phyloP scores from a whole-genome alignment of 1,139 yeast species.

The Protomyces inouyei region DNA sequence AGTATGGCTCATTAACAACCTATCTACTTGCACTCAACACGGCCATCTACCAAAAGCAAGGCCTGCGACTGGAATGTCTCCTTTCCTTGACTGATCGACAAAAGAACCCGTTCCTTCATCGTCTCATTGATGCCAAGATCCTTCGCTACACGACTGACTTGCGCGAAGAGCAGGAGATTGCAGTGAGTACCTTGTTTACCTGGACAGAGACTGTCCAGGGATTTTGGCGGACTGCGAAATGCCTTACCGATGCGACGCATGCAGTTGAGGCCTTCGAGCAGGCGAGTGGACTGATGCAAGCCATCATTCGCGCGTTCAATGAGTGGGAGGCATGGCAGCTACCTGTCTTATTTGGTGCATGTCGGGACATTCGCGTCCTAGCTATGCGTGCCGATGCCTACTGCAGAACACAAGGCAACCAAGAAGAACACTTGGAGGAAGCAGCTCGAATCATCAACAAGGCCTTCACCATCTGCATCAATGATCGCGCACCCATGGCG shows the following conservation, averaged over 20 bases:
- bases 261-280: conserved; percentile 12
- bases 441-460: conserved; percentile 56
- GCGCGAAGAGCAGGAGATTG: conserved; percentile 14
- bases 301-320: conserved; percentile 15
- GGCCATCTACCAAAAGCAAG: conserved; percentile 10
- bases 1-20: conserved; percentile 21
- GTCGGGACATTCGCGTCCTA: conserved; percentile 51
- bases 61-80: conserved; percentile 21
- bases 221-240: conserved; percentile 24
- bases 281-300: conserved; percentile 5
- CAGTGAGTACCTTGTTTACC: background rate
- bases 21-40: conserved; percentile 10
- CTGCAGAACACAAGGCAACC: conserved; percentile 11
- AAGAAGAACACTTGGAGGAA: conserved; percentile 54
- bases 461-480: conserved; percentile 70
- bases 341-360: conserved; percentile 51
- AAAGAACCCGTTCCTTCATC: conserved; percentile 16
- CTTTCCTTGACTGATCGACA: conserved; percentile 17
- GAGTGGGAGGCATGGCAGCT: conserved; percentile 52
- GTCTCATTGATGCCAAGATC: conserved; percentile 4
- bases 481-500: conserved; percentile 58
- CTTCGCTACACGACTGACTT: background rate
- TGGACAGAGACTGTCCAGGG: conserved; percentile 23
- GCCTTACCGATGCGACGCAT: background rate
- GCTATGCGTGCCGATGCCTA: conserved; percentile 38